These are phyloP conservation scores for Lyophyllum shimeji DNA, from an alignment of 768 basidiomycete genomes.

Conservation along the genomic window DNA sequence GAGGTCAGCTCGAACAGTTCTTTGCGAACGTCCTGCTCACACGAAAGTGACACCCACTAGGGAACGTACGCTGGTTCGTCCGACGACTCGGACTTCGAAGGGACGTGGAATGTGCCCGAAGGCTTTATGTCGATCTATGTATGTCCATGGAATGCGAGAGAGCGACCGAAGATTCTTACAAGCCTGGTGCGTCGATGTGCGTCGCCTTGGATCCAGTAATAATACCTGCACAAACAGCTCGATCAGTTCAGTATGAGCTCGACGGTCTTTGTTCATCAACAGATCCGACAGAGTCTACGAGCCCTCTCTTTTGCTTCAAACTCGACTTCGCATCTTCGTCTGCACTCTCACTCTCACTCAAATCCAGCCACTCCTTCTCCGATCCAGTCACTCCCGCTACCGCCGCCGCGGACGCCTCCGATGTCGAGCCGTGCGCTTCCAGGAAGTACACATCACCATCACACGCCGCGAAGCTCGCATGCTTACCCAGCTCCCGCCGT, in stretches of 20 bases:
- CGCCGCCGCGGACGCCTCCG: constrained; percentile 24
- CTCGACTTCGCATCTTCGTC: constrained; percentile 18
- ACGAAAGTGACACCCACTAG: neutral
- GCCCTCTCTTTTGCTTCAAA: constrained; percentile 26
- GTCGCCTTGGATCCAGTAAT: constrained; percentile 1
- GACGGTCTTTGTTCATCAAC: constrained; percentile 49
- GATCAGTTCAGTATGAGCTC: constrained; percentile 81
- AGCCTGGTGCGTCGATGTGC: constrained; percentile 51
- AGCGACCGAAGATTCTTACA: constrained; percentile 66
- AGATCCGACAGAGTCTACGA: constrained; percentile 35
- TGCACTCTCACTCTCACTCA: constrained; percentile 28
- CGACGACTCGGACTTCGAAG: constrained; percentile 34
- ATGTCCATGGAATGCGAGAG: constrained; percentile 60
- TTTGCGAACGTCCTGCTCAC: neutral
- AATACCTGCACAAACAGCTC: constrained; percentile 42
- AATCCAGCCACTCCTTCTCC: constrained; percentile 26
- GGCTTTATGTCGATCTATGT: constrained; percentile 75
- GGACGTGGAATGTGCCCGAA: constrained; percentile 59
- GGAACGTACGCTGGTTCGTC: constrained; percentile 9
- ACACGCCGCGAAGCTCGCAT: constrained; percentile 16
- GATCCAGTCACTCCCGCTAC: constrained; percentile 22
- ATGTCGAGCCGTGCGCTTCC: constrained; percentile 22
- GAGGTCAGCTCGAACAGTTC: constrained; percentile 12
- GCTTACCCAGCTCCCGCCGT: constrained; percentile 22
- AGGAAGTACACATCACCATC: constrained; percentile 12